Conservation (phyloP, 2,329 filamentous ascomycete genomes). For the Nannizziopsis barbatae region DNA sequence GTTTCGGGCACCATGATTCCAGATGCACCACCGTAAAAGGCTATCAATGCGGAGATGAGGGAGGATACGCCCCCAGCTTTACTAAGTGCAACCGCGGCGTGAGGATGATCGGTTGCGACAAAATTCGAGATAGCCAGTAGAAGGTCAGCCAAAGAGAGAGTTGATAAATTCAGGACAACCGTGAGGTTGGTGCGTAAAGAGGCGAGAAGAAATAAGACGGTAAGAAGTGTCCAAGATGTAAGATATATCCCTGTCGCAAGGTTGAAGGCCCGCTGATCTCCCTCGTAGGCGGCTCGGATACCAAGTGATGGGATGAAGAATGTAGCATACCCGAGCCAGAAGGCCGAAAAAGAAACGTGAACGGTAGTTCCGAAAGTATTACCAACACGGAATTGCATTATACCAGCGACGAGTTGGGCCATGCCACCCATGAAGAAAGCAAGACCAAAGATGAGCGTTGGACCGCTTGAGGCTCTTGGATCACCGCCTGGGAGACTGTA, state of each 20-base stretch:
- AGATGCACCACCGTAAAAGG: conserved; percentile 34
- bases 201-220: conserved; percentile 45
- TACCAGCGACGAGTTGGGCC: conserved; percentile 21
- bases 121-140: conserved; percentile 47
- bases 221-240: conserved; percentile 51
- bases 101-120: conserved; percentile 28
- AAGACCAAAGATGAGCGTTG: conserved; percentile 21
- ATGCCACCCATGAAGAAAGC: conserved; percentile 23
- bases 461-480: conserved; percentile 18
- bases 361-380: conserved; percentile 54
- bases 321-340: conserved; percentile 52
- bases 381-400: conserved; percentile 41
- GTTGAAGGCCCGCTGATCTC: conserved; percentile 33
- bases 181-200: conserved; percentile 49
- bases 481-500: conserved; percentile 20
- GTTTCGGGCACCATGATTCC: conserved; percentile 35
- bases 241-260: conserved; percentile 48
- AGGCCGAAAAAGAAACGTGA: conserved; percentile 50
- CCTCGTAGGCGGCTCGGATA: conserved; percentile 39
- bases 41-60: conserved; percentile 28
- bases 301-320: conserved; percentile 44
- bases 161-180: conserved; percentile 48
- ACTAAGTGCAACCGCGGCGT: conserved; percentile 37
- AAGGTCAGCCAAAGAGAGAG: conserved; percentile 48
- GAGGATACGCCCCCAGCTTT: conserved; percentile 33